These are phyloP conservation scores for Raddia guianensis DNA, from an alignment of 176 grass and related monocot genomes.

Conservation along the genomic window DNA sequence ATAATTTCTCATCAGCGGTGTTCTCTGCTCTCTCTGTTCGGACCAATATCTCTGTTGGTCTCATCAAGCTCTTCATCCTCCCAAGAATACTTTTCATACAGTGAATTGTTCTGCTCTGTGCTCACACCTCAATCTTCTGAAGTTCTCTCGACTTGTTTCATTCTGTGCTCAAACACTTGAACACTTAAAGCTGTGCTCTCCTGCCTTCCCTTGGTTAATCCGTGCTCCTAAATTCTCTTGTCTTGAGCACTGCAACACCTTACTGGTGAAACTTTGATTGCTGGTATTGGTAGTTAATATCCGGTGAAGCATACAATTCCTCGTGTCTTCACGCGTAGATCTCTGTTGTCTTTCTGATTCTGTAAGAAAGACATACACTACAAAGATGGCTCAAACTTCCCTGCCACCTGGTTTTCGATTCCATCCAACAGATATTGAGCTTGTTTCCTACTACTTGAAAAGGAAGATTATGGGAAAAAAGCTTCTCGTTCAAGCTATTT, in stretches of 20 bases:
- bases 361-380: conserved; percentile 28
- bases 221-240: background rate
- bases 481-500: conserved; percentile 67
- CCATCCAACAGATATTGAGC: conserved; percentile 92
- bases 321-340: conserved; percentile 17
- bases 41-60: conserved; percentile 39
- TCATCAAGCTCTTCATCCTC: conserved; percentile 15
- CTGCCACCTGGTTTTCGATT: conserved; percentile 90
- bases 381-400: conserved; percentile 62
- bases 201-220: conserved; percentile 13
- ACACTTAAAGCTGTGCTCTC: background rate
- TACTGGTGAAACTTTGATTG: background rate
- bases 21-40: conserved; percentile 18
- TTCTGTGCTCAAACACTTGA: conserved; percentile 15
- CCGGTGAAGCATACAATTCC: conserved; percentile 27
- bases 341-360: conserved; percentile 20
- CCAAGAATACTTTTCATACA: conserved; percentile 13
- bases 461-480: conserved; percentile 85
- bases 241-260: conserved; percentile 22
- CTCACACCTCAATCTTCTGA: conserved; percentile 29
- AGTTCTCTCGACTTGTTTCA: conserved; percentile 26
- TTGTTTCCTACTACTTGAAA: conserved; percentile 85
- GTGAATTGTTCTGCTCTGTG: conserved; percentile 24
- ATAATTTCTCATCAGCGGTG: conserved; percentile 15
- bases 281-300: conserved; percentile 6